These are phyloP conservation scores for Herpetomonas samuelpessoai DNA, from an alignment of 208 protist species.

Conservation along the genomic window DNA sequence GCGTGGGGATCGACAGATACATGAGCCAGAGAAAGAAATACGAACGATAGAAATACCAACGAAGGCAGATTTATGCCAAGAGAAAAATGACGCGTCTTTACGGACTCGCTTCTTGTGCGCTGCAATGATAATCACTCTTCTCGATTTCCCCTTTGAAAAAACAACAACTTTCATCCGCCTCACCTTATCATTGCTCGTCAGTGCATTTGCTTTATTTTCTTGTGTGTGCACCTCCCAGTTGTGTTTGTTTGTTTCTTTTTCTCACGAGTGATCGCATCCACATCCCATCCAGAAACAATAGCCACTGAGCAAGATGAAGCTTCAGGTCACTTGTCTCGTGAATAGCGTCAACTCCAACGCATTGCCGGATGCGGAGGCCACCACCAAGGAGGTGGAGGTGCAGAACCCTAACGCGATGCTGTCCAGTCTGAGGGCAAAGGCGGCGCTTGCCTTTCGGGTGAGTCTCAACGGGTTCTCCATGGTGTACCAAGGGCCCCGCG, in stretches of 20 bases:
- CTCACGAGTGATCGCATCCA: too few relatives aligned
- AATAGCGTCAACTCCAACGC: constrained; percentile 33
- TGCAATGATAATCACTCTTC: too few relatives aligned
- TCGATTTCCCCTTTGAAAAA: too few relatives aligned
- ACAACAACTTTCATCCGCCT: too few relatives aligned
- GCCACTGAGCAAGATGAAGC: constrained; percentile 81
- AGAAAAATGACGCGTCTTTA: too few relatives aligned
- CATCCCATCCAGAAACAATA: too few relatives aligned
- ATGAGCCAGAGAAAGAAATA: constrained; percentile 3
- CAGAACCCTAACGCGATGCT: constrained; percentile 72
- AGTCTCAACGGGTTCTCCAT: constrained; percentile 59
- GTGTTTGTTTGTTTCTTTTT: too few relatives aligned
- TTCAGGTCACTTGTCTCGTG: constrained; percentile 52
- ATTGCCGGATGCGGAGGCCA: constrained; percentile 25
- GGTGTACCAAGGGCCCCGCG: constrained; percentile 4
- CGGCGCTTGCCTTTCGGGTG: constrained; percentile 71
- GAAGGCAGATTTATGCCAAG: background rate
- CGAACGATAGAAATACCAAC: constrained; percentile 1
- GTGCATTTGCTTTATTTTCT: too few relatives aligned
- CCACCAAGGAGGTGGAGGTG: constrained; percentile 73
- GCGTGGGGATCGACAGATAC: too few relatives aligned
- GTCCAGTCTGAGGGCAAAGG: constrained; percentile 65
- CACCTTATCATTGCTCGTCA: too few relatives aligned
- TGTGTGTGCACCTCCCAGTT: too few relatives aligned
- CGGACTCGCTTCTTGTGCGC: too few relatives aligned